Base-by-base conservation (phyloP, 108 stramenopile species). In the Seminavis robusta region DNA sequence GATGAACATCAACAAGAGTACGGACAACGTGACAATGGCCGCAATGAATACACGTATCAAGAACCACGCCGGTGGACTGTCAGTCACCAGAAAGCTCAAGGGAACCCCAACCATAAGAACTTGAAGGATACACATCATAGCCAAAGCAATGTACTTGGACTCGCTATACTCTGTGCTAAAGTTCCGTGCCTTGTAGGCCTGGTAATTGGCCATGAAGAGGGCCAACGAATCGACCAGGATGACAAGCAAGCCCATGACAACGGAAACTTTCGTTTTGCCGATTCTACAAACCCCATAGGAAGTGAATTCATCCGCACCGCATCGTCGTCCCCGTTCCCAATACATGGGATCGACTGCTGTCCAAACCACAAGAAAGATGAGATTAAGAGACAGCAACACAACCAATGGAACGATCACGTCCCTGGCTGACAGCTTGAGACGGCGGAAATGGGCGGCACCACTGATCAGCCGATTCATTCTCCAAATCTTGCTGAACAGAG, bases 131-230 rank as follows among this genome's bases (percentile, higher is more conserved):
- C 32, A 40, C 2, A 47, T 37, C 52, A 74, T 56, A 33, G 59
- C 46, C 38, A 79, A 44, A 21, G 59, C 45, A 16, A 79, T 52
- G 53, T 66, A 73, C 3, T 31, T 32, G 3, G 56, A 39, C 49
- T 79, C 77, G 4, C 24, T 41, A 42, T 58, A 74, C 16, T 72
- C 72, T 9, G 69, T 54, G 10, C 30, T 29, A 46, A 79, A 49
- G 19, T 57, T 48, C 19, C 77, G 24, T 4, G 66, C 72, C 25
- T 54, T 29, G 57, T 61, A 74, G 7, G 67, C 71, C 36, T 79
- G 77, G 10, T 45, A 42, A 33, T 55, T 64, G 16, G 77, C 66
- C 13, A 74, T 30, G 2, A 63, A 10, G 11, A 79, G 40, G 9
- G 50, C 69, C n/a, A n/a, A n/a, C n/a, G n/a, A n/a, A n/a, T n/a